phyloP scores from a whole-genome alignment of 768 basidiomycete species.

The Botryobasidium botryosum region DNA sequence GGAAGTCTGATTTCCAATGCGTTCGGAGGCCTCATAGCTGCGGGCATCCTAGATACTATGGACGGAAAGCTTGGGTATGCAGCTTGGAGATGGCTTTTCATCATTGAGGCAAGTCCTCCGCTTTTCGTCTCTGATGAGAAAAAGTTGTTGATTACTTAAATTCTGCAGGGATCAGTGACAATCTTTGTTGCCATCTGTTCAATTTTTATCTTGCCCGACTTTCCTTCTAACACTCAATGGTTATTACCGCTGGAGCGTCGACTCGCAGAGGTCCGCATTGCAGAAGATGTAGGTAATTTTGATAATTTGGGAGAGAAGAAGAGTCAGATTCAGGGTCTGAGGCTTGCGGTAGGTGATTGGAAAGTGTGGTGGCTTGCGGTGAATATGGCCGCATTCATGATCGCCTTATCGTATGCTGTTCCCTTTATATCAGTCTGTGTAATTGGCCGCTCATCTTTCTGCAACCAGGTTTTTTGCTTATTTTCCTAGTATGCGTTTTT shows the following conservation, averaged over 20 bases:
- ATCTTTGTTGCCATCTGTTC: conserved; percentile 30
- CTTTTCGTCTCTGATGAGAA: neutral
- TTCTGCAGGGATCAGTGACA: neutral
- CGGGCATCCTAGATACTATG: conserved; percentile 63
- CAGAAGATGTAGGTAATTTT: conserved; percentile 46
- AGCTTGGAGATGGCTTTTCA: conserved; percentile 49
- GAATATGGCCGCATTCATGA: too few relatives aligned
- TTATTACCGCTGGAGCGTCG: conserved; percentile 39
- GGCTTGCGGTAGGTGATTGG: conserved; percentile 51
- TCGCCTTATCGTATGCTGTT: too few relatives aligned
- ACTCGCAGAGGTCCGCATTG: conserved; percentile 36
- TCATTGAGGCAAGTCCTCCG: conserved; percentile 23
- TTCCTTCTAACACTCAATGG: conserved; percentile 44
- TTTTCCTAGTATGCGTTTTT: too few relatives aligned
- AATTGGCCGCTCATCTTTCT: too few relatives aligned
- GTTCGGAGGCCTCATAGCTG: conserved; percentile 63
- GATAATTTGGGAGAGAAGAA: conserved; percentile 26
- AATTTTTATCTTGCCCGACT: conserved; percentile 56
- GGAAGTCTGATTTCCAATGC: conserved; percentile 68
- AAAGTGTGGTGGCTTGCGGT: conserved; percentile 62
- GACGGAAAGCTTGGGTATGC: conserved; percentile 42
- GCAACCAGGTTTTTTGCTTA: too few relatives aligned
- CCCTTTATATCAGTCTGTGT: too few relatives aligned
- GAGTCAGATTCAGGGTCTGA: conserved; percentile 28
- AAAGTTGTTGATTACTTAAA: neutral